These are phyloP conservation scores for Aspergillus sergii DNA, from an alignment of 2,329 filamentous ascomycete species.

Conservation along the genomic window DNA sequence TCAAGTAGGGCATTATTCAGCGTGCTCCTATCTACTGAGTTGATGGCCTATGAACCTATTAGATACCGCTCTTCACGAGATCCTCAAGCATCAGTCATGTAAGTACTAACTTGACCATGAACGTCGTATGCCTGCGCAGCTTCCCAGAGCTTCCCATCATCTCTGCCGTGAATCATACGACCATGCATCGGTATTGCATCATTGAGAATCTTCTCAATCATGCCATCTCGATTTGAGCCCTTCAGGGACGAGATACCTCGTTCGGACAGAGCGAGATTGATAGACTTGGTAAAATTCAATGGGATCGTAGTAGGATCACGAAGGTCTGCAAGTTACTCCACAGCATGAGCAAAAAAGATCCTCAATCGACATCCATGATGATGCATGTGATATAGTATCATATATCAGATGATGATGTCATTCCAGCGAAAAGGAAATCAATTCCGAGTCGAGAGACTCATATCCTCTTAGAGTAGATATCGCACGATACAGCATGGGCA, in stretches of 20 bases:
- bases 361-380: neutral
- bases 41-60: constrained; percentile 64
- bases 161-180: constrained; percentile 87
- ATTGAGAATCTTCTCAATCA: constrained; percentile 73
- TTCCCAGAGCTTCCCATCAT: constrained; percentile 69
- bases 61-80: constrained; percentile 1
- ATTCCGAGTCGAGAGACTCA: neutral
- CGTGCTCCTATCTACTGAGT: constrained; percentile 79
- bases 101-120: constrained; percentile 70
- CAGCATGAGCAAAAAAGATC: constrained; percentile 10
- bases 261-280: constrained; percentile 93
- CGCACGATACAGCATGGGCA: neutral
- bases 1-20: constrained; percentile 85
- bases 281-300: constrained; percentile 96
- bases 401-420: neutral
- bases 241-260: constrained; percentile 87
- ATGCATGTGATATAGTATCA: neutral
- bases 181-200: constrained; percentile 91
- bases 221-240: constrained; percentile 64
- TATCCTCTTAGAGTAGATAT: neutral
- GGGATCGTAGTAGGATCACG: constrained; percentile 79
- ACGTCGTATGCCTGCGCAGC: constrained; percentile 87
- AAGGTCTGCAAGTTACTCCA: constrained; percentile 64
- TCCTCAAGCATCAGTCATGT: constrained; percentile 3
- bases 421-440: neutral